A percentile compares a stretch with the other conserved stretches of the same genome.
These are phyloP conservation scores for Serendipita vermifera DNA, from an alignment of 768 basidiomycete species.

Conservation along the genomic window DNA sequence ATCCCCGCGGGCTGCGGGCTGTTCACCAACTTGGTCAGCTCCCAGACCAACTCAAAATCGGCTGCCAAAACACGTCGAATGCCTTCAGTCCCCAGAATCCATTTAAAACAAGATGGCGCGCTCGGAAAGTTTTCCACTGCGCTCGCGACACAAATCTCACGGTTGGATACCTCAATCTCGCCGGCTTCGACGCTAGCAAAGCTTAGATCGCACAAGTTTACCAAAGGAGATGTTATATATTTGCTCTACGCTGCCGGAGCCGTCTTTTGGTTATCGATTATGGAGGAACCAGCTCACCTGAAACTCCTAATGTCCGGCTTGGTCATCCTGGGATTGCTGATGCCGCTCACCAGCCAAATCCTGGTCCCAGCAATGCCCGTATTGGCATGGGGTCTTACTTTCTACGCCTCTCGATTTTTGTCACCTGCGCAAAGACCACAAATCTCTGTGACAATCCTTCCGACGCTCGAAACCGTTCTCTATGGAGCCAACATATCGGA, in stretches of 20 bases:
- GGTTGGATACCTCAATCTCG: constrained; percentile 66
- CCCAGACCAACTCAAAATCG: too few species aligned
- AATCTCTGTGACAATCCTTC: constrained; percentile 85
- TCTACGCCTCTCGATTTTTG: constrained; percentile 78
- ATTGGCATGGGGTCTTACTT: constrained; percentile 74
- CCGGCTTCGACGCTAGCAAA: constrained; percentile 51
- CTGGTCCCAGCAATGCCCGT: constrained; percentile 80
- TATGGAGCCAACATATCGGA: constrained; percentile 98
- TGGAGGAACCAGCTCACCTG: constrained; percentile 51
- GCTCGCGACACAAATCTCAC: constrained; percentile 26
- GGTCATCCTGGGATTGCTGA: constrained; percentile 52
- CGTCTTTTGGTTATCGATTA: constrained; percentile 57
- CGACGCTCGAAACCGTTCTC: constrained; percentile 85
- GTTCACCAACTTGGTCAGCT: too few species aligned
- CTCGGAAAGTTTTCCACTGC: not conserved
- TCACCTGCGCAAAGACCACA: constrained; percentile 60
- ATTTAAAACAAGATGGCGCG: too few species aligned
- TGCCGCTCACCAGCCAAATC: constrained; percentile 85
- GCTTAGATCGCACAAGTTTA: constrained; percentile 45
- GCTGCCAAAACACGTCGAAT: too few species aligned
- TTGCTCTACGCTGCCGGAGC: constrained; percentile 51
- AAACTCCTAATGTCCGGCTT: constrained; percentile 68
- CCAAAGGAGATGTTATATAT: constrained; percentile 45
- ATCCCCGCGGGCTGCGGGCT: too few species aligned
- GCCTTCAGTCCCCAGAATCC: too few species aligned